phyloP scores from a whole-genome alignment of 2,329 filamentous ascomycete genomes.

The Diaporthe citri region DNA sequence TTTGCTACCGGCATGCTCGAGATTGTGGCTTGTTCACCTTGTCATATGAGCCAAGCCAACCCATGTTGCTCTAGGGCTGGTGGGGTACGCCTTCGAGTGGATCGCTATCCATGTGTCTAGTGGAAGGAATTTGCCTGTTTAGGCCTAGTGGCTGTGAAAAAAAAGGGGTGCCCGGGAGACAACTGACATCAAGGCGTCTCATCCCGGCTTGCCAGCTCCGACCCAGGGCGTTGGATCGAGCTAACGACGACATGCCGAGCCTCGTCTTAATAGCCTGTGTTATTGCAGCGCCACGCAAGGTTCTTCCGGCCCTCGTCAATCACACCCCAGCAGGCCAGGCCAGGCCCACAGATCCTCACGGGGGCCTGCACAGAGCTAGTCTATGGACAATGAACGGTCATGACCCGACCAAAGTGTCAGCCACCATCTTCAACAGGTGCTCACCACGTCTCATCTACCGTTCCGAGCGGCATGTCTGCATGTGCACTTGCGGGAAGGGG shows the following conservation, averaged over 20 bases:
- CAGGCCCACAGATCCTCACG: conserved; percentile 28
- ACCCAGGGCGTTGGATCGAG: conserved; percentile 42
- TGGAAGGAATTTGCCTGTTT: conserved; percentile 10
- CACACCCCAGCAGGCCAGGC: conserved; percentile 24
- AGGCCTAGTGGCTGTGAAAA: conserved; percentile 25
- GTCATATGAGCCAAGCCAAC: conserved; percentile 21
- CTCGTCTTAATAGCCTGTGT: conserved; percentile 38
- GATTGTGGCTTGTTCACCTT: conserved; percentile 25
- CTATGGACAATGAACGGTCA: conserved; percentile 10
- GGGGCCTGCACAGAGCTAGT: conserved; percentile 8
- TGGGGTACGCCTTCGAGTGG: conserved; percentile 11
- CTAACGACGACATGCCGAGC: conserved; percentile 42
- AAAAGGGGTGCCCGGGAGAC: conserved; percentile 17
- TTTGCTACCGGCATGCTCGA: conserved; percentile 17
- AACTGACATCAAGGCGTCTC: conserved; percentile 17
- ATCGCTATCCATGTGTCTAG: conserved; percentile 19
- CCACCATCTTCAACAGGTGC: conserved; percentile 13
- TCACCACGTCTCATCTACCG: not conserved
- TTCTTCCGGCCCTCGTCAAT: conserved; percentile 24
- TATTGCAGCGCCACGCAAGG: conserved; percentile 37
- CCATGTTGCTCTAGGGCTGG: conserved; percentile 17
- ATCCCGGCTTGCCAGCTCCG: conserved; percentile 37
- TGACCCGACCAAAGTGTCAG: conserved; percentile 4
- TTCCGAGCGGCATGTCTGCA: not conserved
- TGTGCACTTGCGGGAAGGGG: not conserved